Conservation (phyloP, 768 basidiomycete species). For the Amyloporia xantha region DNA sequence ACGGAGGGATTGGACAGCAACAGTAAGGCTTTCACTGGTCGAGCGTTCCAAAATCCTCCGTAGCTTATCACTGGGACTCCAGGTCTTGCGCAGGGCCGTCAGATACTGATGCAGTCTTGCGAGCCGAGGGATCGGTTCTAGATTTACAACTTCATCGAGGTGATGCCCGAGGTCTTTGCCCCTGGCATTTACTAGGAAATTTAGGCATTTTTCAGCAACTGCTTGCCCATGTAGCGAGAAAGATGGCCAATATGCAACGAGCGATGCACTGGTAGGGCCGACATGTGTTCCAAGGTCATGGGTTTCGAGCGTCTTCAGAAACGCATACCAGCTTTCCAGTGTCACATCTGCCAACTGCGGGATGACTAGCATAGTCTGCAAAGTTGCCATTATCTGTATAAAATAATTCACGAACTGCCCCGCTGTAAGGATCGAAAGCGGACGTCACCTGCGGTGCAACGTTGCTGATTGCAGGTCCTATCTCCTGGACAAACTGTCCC, state of each 20-base stretch:
- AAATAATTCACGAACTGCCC: too few species aligned
- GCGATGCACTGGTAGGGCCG: slow-evolving; percentile 80
- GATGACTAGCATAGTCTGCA: slow-evolving; percentile 82
- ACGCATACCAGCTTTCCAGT: slow-evolving; percentile 72
- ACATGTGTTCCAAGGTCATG: slow-evolving; percentile 77
- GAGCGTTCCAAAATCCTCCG: slow-evolving; percentile 66
- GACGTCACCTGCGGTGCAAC: slow-evolving; percentile 83
- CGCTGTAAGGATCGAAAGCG: too few species aligned
- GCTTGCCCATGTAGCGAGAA: slow-evolving; percentile 48
- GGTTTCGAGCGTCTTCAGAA: slow-evolving; percentile 60
- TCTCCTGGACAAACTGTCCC: slow-evolving; percentile 59
- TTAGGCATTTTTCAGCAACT: slow-evolving; percentile 52
- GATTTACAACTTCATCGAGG: slow-evolving; percentile 75
- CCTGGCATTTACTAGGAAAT: slow-evolving; percentile 63
- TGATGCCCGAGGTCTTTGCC: slow-evolving; percentile 45
- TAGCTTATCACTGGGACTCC: slow-evolving; percentile 50
- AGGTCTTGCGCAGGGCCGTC: slow-evolving; percentile 37
- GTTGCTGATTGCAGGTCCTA: slow-evolving; percentile 65
- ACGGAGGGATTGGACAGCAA: slow-evolving; percentile 62
- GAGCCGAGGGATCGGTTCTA: slow-evolving; percentile 67
- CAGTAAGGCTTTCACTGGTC: slow-evolving; percentile 72
- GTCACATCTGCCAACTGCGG: slow-evolving; percentile 73
- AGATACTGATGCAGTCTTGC: slow-evolving; percentile 36
- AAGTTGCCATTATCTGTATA: slow-evolving; percentile 93
- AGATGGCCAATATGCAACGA: slow-evolving; percentile 69